phyloP scores from a whole-genome alignment of 345 rosid species.

The Clarkia xantiana region DNA sequence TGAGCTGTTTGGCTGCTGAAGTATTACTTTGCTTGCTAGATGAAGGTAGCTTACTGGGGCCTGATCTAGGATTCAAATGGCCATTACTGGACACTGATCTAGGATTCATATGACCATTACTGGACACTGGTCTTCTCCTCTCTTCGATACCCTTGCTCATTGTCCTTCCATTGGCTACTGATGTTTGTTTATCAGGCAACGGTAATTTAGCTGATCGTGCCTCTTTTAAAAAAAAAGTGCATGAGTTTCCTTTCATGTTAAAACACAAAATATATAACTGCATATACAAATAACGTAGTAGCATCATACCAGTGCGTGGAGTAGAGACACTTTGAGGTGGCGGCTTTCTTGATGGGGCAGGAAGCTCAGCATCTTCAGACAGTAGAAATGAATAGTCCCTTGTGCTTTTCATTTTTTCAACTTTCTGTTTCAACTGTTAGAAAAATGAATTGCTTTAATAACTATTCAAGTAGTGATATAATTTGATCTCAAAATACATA shows the following conservation, averaged over 20 bases:
- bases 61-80: slow-evolving; percentile 21
- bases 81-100: slow-evolving; percentile 24
- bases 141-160: slow-evolving; percentile 31
- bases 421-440: slow-evolving; percentile 43
- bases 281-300: slow-evolving; percentile 1
- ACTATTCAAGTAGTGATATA: neutral
- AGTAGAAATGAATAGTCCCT: slow-evolving; percentile 87
- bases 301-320: slow-evolving; percentile 46
- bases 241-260: slow-evolving; percentile 32
- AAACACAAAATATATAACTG: neutral
- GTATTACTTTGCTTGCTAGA: slow-evolving; percentile 16
- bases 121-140: slow-evolving; percentile 27
- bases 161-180: slow-evolving; percentile 31
- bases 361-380: slow-evolving; percentile 57
- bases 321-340: slow-evolving; percentile 20
- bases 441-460: neutral
- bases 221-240: slow-evolving; percentile 63
- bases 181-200: slow-evolving; percentile 31
- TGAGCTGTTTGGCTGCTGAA: slow-evolving; percentile 38
- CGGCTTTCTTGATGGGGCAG: slow-evolving; percentile 46
- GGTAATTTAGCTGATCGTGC: slow-evolving; percentile 39
- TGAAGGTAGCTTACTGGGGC: slow-evolving; percentile 23
- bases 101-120: slow-evolving; percentile 27
- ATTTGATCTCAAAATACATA: slow-evolving; percentile 2
- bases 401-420: slow-evolving; percentile 51